A percentile compares a stretch with the other conserved stretches of the same genome.
phyloP scores from a whole-genome alignment of 208 protist species.

The Trypanosomatidae sp. region DNA sequence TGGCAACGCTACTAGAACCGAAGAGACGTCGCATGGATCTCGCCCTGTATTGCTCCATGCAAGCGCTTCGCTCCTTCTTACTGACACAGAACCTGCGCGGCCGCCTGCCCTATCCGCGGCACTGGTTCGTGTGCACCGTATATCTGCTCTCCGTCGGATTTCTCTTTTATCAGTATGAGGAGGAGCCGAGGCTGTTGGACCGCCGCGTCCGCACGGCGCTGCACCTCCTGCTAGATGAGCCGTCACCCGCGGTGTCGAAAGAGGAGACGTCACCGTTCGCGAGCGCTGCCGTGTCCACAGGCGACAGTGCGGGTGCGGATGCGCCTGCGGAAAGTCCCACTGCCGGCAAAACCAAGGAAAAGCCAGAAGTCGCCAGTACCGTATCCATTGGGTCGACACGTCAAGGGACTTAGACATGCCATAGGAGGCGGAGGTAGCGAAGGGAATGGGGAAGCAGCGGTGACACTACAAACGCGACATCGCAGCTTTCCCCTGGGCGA shows the following conservation, averaged over 20 bases:
- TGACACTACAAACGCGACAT: not conserved
- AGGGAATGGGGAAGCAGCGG: not conserved
- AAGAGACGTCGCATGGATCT: conserved; percentile 84
- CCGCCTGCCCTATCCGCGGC: conserved; percentile 69
- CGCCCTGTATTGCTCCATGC: conserved; percentile 80
- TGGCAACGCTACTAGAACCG: conserved; percentile 78
- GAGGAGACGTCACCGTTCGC: conserved; percentile 4
- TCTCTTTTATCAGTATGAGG: conserved; percentile 82
- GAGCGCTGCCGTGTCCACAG: not conserved
- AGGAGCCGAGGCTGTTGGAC: conserved; percentile 67
- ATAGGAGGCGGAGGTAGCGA: not conserved
- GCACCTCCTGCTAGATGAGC: conserved; percentile 54
- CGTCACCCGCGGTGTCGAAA: conserved; percentile 7
- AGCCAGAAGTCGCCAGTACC: conserved; percentile 14
- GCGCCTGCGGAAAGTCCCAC: conserved; percentile 1
- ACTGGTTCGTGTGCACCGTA: conserved; percentile 61
- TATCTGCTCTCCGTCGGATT: conserved; percentile 77
- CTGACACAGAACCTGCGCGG: conserved; percentile 77
- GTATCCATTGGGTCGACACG: conserved; percentile 24
- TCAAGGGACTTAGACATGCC: conserved; percentile 4
- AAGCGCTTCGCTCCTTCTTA: conserved; percentile 77
- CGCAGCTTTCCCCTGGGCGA: not conserved
- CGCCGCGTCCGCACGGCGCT: conserved; percentile 51
- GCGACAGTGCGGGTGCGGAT: conserved; percentile 9
- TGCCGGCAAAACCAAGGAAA: conserved; percentile 1